Conservation (phyloP, 257 asterid genomes). For the Eucommia ulmoides region DNA sequence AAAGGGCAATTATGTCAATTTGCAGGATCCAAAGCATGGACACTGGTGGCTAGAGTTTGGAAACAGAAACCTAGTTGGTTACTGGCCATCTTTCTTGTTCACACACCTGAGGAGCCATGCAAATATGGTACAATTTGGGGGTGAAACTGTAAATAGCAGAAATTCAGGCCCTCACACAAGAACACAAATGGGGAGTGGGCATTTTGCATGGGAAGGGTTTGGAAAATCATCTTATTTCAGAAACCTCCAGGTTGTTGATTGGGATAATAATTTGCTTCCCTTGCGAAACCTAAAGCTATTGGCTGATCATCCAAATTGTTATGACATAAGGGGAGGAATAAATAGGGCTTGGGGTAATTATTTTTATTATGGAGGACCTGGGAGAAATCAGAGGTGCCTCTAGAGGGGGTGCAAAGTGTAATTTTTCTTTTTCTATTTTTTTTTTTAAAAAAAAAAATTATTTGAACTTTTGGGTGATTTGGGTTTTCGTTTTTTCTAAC, state of each 20-base stretch:
- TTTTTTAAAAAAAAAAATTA: too few species aligned
- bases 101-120: conserved; percentile 76
- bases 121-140: conserved; percentile 87
- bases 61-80: background rate
- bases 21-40: background rate
- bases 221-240: conserved; percentile 79
- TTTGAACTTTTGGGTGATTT: too few species aligned
- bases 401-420: too few species aligned
- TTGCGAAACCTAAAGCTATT: conserved; percentile 67
- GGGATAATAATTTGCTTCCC: conserved; percentile 65
- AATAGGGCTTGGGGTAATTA: conserved; percentile 83
- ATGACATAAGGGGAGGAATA: conserved; percentile 68
- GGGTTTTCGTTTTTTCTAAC: too few species aligned
- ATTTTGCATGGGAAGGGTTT: conserved; percentile 75
- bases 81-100: conserved; percentile 38
- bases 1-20: too few species aligned
- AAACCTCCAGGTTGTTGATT: conserved; percentile 71
- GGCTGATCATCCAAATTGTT: conserved; percentile 77
- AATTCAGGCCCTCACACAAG: conserved; percentile 69
- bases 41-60: background rate
- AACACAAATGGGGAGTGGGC: conserved; percentile 93
- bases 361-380: conserved; percentile 93
- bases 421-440: too few species aligned
- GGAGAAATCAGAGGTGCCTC: conserved; percentile 74
- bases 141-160: conserved; percentile 71